These are phyloP conservation scores for Plantago ovata DNA, from an alignment of 257 asterid genomes.

Conservation along the genomic window DNA sequence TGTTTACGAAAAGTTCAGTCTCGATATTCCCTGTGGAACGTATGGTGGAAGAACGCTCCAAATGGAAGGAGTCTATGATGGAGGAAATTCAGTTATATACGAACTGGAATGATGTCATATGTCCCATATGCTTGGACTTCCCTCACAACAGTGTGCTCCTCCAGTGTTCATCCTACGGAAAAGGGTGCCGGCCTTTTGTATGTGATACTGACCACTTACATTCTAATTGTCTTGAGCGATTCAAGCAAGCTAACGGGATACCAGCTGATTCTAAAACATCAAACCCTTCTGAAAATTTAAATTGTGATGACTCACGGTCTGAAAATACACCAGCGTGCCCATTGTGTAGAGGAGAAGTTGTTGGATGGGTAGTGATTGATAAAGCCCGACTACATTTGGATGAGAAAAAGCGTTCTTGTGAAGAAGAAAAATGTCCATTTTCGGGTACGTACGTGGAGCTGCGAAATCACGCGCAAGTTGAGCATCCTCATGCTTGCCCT, in stretches of 20 bases:
- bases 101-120: constrained; percentile 63
- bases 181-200: constrained; percentile 76
- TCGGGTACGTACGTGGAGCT: constrained; percentile 65
- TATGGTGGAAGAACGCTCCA: constrained; percentile 30
- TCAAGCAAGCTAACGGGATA: constrained; percentile 63
- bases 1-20: constrained; percentile 25
- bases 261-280: constrained; percentile 34
- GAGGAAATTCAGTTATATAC: constrained; percentile 61
- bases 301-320: constrained; percentile 26
- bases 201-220: constrained; percentile 79
- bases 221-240: constrained; percentile 75
- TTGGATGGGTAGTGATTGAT: constrained; percentile 67
- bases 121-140: constrained; percentile 79
- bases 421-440: constrained; percentile 61
- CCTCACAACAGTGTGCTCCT: constrained; percentile 89
- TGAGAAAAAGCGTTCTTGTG: constrained; percentile 66
- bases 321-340: constrained; percentile 60
- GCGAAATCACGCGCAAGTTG: constrained; percentile 57
- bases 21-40: constrained; percentile 16
- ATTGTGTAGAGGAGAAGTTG: constrained; percentile 79
- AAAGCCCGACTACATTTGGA: constrained; percentile 58
- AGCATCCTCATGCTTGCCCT: constrained; percentile 77
- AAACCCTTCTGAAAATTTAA: constrained; percentile 30
- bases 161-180: constrained; percentile 64
- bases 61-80: constrained; percentile 24